Evolutionary conservation across 345 rosid species (phyloP).

Genomic region (Citrus australasica): DNA sequence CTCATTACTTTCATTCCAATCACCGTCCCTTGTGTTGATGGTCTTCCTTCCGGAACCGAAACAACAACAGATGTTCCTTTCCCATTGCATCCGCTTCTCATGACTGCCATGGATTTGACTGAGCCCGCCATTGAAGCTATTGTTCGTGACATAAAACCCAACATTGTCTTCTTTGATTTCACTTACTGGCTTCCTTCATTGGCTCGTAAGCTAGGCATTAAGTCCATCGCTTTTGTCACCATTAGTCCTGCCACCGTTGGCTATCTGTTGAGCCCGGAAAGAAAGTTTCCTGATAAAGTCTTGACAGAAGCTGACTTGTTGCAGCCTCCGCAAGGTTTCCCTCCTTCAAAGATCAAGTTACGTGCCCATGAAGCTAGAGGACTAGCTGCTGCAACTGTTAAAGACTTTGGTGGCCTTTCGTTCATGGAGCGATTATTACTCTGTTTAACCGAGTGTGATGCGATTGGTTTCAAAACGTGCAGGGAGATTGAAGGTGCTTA

Average conservation of each 20-base stretch:
- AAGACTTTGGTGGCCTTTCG: neutral
- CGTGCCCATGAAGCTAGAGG: conserved; percentile 20
- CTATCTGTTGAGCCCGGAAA: conserved; percentile 17
- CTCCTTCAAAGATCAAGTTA: conserved; percentile 16
- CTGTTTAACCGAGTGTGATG: conserved; percentile 12
- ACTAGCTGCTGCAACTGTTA: neutral
- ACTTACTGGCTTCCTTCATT: conserved; percentile 28
- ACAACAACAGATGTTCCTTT: conserved; percentile 32
- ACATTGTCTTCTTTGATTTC: conserved; percentile 30
- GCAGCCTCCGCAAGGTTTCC: conserved; percentile 19
- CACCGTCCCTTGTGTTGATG: conserved; percentile 27
- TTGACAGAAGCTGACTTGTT: conserved; percentile 19
- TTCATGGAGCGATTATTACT: neutral
- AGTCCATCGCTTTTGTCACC: conserved; percentile 15
- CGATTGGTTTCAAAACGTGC: conserved; percentile 15
- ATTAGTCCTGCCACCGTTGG: conserved; percentile 23
- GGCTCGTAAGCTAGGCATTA: conserved; percentile 8
- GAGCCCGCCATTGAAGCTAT: conserved; percentile 17
- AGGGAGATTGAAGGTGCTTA: conserved; percentile 28
- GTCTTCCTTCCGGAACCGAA: conserved; percentile 34
- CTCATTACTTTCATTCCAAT: conserved; percentile 30
- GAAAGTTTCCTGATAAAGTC: conserved; percentile 4
- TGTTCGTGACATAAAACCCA: conserved; percentile 27
- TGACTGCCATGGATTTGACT: conserved; percentile 34
- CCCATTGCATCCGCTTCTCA: conserved; percentile 10